Conservation (phyloP, 441 rosid species). For the Corymbia citriodora region DNA sequence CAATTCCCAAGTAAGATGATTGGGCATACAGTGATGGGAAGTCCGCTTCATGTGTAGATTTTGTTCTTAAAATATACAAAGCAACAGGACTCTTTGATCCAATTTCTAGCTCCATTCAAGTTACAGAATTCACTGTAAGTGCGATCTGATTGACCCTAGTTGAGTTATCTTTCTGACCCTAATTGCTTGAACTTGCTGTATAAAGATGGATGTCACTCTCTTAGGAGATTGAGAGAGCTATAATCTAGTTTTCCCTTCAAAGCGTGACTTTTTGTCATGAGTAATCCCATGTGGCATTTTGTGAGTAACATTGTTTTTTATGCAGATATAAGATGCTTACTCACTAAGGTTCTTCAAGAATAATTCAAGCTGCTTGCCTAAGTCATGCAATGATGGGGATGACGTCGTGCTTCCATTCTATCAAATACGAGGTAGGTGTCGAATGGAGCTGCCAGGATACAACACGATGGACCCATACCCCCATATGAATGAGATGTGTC, state of each 20-base stretch:
- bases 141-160: background rate
- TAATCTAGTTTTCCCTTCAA: background rate
- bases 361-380: constrained; percentile 1
- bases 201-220: too few species aligned
- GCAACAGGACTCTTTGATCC: constrained; percentile 87
- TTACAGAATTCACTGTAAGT: constrained; percentile 85
- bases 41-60: constrained; percentile 85
- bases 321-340: constrained; percentile 3
- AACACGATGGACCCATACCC: background rate
- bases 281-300: background rate
- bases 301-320: too few species aligned
- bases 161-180: background rate
- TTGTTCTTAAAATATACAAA: constrained; percentile 79
- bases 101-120: constrained; percentile 62
- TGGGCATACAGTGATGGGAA: constrained; percentile 86
- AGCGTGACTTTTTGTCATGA: background rate
- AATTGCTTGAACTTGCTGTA: background rate
- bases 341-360: constrained; percentile 3
- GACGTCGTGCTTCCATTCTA: background rate
- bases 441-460: background rate
- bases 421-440: background rate
- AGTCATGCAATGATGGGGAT: background rate
- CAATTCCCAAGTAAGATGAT: constrained; percentile 87
- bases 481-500: constrained; percentile 1
- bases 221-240: background rate